These are phyloP conservation scores for Epichloe sylvatica DNA, from an alignment of 2,329 filamentous ascomycete species.

Conservation along the genomic window DNA sequence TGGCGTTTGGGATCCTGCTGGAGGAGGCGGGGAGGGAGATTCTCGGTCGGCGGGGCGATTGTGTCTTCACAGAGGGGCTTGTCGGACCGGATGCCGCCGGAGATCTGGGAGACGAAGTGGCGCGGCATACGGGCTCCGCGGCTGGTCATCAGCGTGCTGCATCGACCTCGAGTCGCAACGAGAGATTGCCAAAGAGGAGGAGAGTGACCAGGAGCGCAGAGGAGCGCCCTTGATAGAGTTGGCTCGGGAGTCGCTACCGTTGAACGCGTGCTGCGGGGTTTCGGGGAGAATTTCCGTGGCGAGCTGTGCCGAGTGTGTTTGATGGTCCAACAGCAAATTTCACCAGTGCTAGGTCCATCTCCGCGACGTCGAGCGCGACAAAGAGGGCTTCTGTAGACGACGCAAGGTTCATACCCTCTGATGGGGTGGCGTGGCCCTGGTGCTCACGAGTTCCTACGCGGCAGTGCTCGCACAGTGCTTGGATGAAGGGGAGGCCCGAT, in stretches of 20 bases:
- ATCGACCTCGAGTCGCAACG: constrained; percentile 9
- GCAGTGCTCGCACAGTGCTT: no score
- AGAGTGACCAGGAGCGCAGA: constrained; percentile 12
- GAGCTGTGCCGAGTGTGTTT: no score
- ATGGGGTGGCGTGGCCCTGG: no score
- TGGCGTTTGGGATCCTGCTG: constrained; percentile 61
- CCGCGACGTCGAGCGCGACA: no score
- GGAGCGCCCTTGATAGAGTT: not conserved
- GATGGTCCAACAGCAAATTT: no score
- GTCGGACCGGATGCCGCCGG: not conserved
- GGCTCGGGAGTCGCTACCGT: not conserved
- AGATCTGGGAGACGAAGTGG: constrained; percentile 8
- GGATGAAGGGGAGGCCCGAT: no score
- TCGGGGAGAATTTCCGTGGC: not conserved
- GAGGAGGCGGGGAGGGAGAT: constrained; percentile 52
- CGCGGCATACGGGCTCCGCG: constrained; percentile 5
- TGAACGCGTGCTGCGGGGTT: not conserved
- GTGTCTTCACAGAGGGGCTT: constrained; percentile 53
- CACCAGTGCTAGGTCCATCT: no score
- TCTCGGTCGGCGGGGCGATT: constrained; percentile 51
- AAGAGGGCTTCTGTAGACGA: no score
- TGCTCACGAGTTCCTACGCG: no score
- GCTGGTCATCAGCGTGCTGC: constrained; percentile 13
- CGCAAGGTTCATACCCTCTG: no score
- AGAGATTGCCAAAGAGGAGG: constrained; percentile 18